These are phyloP conservation scores for Aspergillus asperescens DNA, from an alignment of 495 filamentous ascomycete species.

Conservation along the genomic window DNA sequence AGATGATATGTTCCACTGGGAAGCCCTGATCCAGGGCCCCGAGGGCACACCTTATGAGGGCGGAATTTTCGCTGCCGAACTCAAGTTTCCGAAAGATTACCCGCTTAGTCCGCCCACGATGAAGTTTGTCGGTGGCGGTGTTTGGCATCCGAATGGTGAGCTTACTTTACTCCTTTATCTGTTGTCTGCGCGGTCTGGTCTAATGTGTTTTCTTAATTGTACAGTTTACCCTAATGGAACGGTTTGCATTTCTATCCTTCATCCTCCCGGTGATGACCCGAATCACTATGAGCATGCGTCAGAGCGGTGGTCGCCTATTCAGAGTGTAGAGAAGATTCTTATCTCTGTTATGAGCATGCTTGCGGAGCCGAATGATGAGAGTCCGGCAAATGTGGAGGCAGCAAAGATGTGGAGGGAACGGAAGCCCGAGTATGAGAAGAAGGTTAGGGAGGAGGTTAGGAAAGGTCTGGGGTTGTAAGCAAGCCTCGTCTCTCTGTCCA, in stretches of 20 bases:
- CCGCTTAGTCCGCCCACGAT: slow-evolving; percentile 89
- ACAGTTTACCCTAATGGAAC: slow-evolving; percentile 84
- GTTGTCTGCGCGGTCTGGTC: background rate
- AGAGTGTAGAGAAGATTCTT: slow-evolving; percentile 96
- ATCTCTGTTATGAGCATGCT: slow-evolving; percentile 99
- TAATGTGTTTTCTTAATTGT: slow-evolving; percentile 5
- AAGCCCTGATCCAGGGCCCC: slow-evolving; percentile 92
- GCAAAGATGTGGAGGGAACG: slow-evolving; percentile 97
- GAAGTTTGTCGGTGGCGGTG: slow-evolving; percentile 78
- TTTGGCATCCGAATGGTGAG: slow-evolving; percentile 95
- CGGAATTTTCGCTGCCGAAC: slow-evolving; percentile 87
- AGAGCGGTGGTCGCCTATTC: slow-evolving; percentile 94
- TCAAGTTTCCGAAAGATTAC: slow-evolving; percentile 95
- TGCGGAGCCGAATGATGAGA: slow-evolving; percentile 97
- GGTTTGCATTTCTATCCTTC: slow-evolving; percentile 97
- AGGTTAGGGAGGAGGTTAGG: slow-evolving; percentile 74
- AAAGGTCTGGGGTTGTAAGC: slow-evolving; percentile 52
- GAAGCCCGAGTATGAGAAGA: slow-evolving; percentile 76
- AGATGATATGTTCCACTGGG: slow-evolving; percentile 95
- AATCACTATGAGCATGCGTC: slow-evolving; percentile 97
- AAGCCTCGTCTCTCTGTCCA: background rate
- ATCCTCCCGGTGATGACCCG: slow-evolving; percentile 96
- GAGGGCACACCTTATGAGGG: slow-evolving; percentile 94
- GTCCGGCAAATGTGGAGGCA: slow-evolving; percentile 94
- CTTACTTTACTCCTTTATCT: slow-evolving; percentile 8